These are phyloP conservation scores for Ambrosia hybrid DNA, from an alignment of 140 eudicot genomes.

Conservation along the genomic window DNA sequence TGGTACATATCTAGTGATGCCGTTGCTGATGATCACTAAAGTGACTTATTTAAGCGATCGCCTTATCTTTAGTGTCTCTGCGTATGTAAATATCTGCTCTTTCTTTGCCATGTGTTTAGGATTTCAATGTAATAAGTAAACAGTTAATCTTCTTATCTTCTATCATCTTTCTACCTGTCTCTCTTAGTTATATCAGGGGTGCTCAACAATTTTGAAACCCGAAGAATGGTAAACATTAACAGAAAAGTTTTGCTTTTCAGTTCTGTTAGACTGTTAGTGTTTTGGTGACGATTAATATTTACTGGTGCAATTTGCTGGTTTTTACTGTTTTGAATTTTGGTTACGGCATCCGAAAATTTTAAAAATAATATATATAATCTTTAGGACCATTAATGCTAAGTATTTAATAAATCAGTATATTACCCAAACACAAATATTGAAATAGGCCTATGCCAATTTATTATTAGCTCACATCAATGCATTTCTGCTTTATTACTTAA, in stretches of 20 bases:
- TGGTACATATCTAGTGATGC: not conserved
- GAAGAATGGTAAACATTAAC: not conserved
- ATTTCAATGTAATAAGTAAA: conserved; percentile 10
- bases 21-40: not conserved
- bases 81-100: not conserved
- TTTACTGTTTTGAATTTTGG: not conserved
- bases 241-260: not conserved
- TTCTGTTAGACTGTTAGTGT: not conserved
- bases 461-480: conserved; percentile 11
- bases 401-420: conserved; percentile 11
- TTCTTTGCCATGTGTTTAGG: conserved; percentile 8
- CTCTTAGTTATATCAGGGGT: not conserved
- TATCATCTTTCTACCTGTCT: not conserved
- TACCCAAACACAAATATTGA: conserved; percentile 20
- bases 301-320: not conserved
- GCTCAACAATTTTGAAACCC: not conserved
- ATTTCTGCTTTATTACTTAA: conserved; percentile 5
- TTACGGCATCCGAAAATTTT: not conserved
- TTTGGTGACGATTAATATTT: not conserved
- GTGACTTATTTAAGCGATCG: not conserved
- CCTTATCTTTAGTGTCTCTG: not conserved
- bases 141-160: not conserved
- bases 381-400: conserved; percentile 12
- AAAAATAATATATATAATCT: not conserved
- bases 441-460: conserved; percentile 3